A percentile compares a stretch with the other conserved stretches of the same genome.
Evolutionary conservation across 257 asterid species (phyloP).

Genomic region (Catharanthus roseus): DNA sequence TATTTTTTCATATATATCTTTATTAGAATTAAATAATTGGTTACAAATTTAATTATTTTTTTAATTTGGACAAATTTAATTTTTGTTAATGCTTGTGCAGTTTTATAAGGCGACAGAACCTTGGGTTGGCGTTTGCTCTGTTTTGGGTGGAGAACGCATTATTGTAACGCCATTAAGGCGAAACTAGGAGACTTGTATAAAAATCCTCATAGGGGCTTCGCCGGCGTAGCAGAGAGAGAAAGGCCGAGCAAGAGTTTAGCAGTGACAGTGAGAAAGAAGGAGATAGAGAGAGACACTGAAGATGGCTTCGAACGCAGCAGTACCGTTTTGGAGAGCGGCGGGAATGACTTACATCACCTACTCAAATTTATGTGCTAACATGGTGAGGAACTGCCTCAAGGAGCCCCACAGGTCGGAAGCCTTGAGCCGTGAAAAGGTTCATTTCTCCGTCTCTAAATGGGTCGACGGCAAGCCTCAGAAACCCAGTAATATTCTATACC

Average conservation of each 20-base stretch:
- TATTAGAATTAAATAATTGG: no score
- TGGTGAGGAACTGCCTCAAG: constrained; percentile 87
- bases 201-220: no score
- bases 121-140: no score
- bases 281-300: neutral
- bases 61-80: no score
- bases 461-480: constrained; percentile 69
- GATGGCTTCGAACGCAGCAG: constrained; percentile 41
- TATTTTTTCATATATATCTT: no score
- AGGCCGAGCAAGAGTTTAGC: neutral
- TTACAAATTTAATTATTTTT: no score
- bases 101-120: no score
- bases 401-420: constrained; percentile 75
- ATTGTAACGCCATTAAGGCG: no score
- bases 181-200: no score
- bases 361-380: constrained; percentile 70
- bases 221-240: neutral
- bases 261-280: neutral
- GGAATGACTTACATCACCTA: constrained; percentile 92
- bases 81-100: no score
- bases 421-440: constrained; percentile 80
- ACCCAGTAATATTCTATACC: constrained; percentile 39
- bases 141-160: no score
- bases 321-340: constrained; percentile 76
- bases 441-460: constrained; percentile 69